phyloP scores from a whole-genome alignment of 1,284 basidiomycete genomes.

The Anthracocystis panici-leucophaei region DNA sequence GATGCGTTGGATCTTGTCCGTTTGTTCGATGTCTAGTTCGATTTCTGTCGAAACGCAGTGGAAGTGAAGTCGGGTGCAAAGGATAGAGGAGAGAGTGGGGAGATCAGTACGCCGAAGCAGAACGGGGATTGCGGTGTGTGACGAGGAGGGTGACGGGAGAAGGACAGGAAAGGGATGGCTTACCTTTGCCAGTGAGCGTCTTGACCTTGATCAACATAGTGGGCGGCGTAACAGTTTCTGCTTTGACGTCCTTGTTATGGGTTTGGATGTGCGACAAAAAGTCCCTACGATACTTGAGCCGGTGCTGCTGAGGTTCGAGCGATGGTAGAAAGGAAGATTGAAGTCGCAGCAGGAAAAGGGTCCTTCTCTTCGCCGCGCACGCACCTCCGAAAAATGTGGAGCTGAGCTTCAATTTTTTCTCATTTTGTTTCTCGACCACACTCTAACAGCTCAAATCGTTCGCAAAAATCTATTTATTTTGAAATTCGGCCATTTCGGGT shows the following conservation, averaged over 20 bases:
- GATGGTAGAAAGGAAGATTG: conserved; percentile 1
- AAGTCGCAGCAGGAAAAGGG: not conserved
- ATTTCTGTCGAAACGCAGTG: conserved; percentile 74
- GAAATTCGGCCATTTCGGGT: conserved; percentile 13
- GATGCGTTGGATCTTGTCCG: conserved; percentile 93
- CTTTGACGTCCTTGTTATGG: not conserved
- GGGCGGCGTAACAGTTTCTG: not conserved
- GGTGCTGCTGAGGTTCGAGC: not conserved
- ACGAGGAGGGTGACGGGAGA: not conserved
- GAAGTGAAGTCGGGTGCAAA: not conserved
- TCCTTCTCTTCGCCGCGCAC: conserved; percentile 4
- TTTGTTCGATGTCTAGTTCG: conserved; percentile 93
- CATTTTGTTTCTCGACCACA: no score
- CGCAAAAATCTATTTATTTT: not conserved
- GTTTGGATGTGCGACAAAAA: not conserved
- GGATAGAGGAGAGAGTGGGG: not conserved
- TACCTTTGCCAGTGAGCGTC: conserved; percentile 93
- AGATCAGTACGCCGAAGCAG: not conserved
- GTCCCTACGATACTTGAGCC: not conserved
- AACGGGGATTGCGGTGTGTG: no score
- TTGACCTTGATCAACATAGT: conserved; percentile 71
- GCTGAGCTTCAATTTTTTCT: not conserved
- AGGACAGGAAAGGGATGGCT: conserved; percentile 37
- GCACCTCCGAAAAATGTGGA: conserved; percentile 3
- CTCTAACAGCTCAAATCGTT: not conserved